Conservation (phyloP, 768 basidiomycete species). For the Albatrellus ellisii region DNA sequence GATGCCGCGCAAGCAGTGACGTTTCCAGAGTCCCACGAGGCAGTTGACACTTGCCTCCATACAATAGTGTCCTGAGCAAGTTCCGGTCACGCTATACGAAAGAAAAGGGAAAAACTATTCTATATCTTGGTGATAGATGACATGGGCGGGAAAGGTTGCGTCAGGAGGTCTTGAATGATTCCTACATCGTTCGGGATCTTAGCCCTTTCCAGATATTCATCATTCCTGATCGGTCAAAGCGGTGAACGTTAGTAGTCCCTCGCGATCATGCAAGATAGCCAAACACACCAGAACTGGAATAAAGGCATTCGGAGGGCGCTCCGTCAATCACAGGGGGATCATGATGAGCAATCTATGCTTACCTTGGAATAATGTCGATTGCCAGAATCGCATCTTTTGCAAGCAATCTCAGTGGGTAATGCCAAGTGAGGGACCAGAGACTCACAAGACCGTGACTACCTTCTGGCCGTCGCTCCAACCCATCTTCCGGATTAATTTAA, state of each 20-base stretch:
- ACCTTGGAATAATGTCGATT: constrained; percentile 90
- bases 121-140: constrained; percentile 15
- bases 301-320: not conserved
- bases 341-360: constrained; percentile 10
- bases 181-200: constrained; percentile 28
- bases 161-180: constrained; percentile 28
- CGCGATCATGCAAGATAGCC: not conserved
- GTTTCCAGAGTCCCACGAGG: too few relatives aligned
- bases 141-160: constrained; percentile 13
- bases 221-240: constrained; percentile 28
- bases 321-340: not conserved
- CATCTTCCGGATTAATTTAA: constrained; percentile 62
- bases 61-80: too few relatives aligned
- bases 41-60: too few relatives aligned
- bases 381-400: constrained; percentile 71
- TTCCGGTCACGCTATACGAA: not conserved
- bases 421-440: constrained; percentile 1
- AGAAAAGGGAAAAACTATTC: not conserved
- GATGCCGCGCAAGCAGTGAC: too few relatives aligned
- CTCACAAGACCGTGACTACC: constrained; percentile 80
- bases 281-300: constrained; percentile 36
- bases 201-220: constrained; percentile 31
- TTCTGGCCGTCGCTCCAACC: constrained; percentile 56
- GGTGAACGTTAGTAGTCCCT: not conserved
- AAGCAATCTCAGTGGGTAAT: constrained; percentile 21